These are phyloP conservation scores for Botrytis porri DNA, from an alignment of 2,329 filamentous ascomycete genomes.

Conservation along the genomic window DNA sequence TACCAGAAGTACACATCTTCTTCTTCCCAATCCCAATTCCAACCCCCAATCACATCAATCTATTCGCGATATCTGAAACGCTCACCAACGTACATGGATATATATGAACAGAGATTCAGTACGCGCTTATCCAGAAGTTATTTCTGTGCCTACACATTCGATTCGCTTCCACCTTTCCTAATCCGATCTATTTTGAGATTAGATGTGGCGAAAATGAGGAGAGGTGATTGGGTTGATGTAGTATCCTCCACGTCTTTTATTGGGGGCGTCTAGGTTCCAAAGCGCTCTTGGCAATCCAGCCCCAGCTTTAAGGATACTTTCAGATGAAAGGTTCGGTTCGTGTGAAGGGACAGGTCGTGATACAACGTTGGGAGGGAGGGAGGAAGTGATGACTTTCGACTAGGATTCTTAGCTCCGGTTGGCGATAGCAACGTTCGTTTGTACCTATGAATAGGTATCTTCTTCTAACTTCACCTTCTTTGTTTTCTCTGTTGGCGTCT, in stretches of 20 bases:
- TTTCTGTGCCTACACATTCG: slow-evolving; percentile 9
- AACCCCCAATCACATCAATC: background rate
- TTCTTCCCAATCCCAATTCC: background rate
- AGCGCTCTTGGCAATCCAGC: slow-evolving; percentile 9
- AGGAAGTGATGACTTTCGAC: background rate
- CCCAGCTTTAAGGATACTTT: background rate
- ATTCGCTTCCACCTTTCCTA: slow-evolving; percentile 9
- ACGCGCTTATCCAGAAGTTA: slow-evolving; percentile 11
- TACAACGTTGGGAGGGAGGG: background rate
- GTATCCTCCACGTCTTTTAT: background rate
- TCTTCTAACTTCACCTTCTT: background rate
- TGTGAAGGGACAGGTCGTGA: background rate
- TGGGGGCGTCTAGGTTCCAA: slow-evolving; percentile 12
- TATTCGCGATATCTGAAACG: slow-evolving; percentile 7
- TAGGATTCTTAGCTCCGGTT: slow-evolving; percentile 1
- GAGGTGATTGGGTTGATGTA: background rate
- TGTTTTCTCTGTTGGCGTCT: background rate
- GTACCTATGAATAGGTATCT: slow-evolving; percentile 5
- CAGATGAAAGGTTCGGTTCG: background rate
- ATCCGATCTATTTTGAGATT: slow-evolving; percentile 22
- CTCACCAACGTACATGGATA: background rate
- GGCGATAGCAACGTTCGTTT: background rate
- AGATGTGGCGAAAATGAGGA: slow-evolving; percentile 5
- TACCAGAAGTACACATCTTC: background rate
- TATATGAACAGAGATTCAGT: background rate